Base-by-base conservation (phyloP, 176 grass and related monocot species). In the Oryza coarctata region DNA sequence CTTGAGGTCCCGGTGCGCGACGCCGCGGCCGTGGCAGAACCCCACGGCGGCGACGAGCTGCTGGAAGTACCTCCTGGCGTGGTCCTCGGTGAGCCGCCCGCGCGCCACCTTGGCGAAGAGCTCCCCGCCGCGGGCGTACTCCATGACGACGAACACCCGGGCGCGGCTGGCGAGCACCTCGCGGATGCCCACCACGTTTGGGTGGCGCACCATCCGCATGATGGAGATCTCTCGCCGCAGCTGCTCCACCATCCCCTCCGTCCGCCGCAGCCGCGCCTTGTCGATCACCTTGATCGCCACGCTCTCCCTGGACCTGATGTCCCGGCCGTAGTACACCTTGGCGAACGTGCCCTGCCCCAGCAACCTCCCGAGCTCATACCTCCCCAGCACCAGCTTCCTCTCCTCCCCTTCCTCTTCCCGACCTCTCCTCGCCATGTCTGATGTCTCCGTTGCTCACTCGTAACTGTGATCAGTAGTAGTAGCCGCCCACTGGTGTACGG, bases 231-330 rank as follows among this genome's bases (percentile, higher is more conserved):
- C 97, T 0, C 97, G 91, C 11, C 90, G 73, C 40, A 99, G 94
- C 85, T 99, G 97, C 73, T 99, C 96, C 74, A 89, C 65, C 96
- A 99, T 93, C 11, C 96, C 85, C 1, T 85, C 77, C 29, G 75
- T 80, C 2, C 69, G 75, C 20, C 84, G 91, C 22, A 99, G 83
- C 41, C 80, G 87, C 9, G 94, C 91, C 89, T 99, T 99, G 77
- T 90, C 74, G 89, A 99, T 99, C 65, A 96, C 88, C 89, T 99
- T 99, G 49, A 99, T 94, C 9, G 97, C 97, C 34, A 99, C 97
- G 87, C 91, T 88, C n/a, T 74, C 89, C 12, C 75, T 75, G 0
- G 87, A 47, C 47, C 69, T 50, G 5, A 95, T 31, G 80, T 98
- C 93, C 0, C 96, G 86, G 69, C 77, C 96, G 68, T 93, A 83